phyloP scores from a whole-genome alignment of 73 alveolate species.

The Paramecium pentaurelia region DNA sequence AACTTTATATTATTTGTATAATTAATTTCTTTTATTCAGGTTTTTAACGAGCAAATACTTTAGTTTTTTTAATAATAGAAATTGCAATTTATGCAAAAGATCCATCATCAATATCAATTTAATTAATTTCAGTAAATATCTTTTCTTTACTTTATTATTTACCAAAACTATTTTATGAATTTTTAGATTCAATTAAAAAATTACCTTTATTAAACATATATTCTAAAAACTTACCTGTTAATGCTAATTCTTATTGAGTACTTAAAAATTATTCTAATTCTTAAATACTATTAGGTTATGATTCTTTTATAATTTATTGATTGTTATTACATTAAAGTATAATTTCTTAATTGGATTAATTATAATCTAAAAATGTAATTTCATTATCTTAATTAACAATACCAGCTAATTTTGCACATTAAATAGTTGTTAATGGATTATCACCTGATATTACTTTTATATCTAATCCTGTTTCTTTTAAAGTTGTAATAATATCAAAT shows the following conservation, averaged over 20 bases:
- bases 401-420: slow-evolving; percentile 40
- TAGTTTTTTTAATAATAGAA: neutral
- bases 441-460: slow-evolving; percentile 53
- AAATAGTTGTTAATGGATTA: slow-evolving; percentile 53
- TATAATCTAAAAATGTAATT: neutral
- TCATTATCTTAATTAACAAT: neutral
- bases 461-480: slow-evolving; percentile 48
- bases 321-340: neutral
- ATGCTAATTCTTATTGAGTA: neutral
- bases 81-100: neutral
- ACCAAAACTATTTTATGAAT: neutral
- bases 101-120: neutral
- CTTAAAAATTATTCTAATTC: neutral
- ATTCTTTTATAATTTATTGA: neutral
- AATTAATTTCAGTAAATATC: slow-evolving; percentile 5
- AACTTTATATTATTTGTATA: neutral
- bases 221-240: slow-evolving; percentile 39
- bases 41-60: slow-evolving; percentile 28
- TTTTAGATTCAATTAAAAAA: neutral
- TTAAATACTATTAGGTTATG: neutral
- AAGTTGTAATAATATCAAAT: neutral
- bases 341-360: neutral
- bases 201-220: neutral
- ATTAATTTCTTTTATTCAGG: slow-evolving; percentile 35
- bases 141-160: neutral